Evolutionary conservation across 768 basidiomycete species (phyloP), one percentile per base, ranked within the genome.

Genomic region (Agaricus blazei): DNA sequence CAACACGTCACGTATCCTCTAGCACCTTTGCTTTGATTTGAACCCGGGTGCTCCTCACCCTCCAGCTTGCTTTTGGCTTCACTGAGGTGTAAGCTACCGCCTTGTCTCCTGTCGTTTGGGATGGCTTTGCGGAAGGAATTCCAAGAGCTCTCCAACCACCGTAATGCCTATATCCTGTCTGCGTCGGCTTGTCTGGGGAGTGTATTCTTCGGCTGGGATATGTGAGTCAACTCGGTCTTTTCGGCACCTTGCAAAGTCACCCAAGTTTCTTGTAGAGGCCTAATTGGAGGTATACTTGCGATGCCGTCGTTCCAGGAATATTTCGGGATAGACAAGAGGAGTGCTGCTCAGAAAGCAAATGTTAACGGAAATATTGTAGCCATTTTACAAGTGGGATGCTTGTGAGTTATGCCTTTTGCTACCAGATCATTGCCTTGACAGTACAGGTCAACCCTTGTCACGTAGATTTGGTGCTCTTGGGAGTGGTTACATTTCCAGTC

Each of bases 351-450:
- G 8, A 65, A 65, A 28, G 77, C 78, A 23, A 64, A 73, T 51
- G 56, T 82, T 27, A 70, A 68, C 37, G 81, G 80, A 4, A 78
- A 80, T 57, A 77, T 82, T 27, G 80, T 81, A n/a, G 69, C 79
- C 0, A 67, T 78, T 28, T 61, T 81, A 26, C 79, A 80, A 54
- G 76, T 69, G 2, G 77, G 79, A 3, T 76, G 72, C 53, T 75
- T 79, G 79, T 79, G 60, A 60, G 78, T 62, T 28, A 8, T 34
- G 34, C 14, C 28, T 26, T n/a, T 12, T 8, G 12, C 15, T n/a
- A 1, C 26, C 7, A 34, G 11, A 28, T 14, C 27, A n/a, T 29
- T 29, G 2, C 29, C 44, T 19, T 45, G 26, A 28, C 23, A 9
- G 26, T 43, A 43, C 11, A 11, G 3, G 29, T 23, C 19, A 27